phyloP scores from a whole-genome alignment of 805 yeast genomes.

The Ogataea saltuana region DNA sequence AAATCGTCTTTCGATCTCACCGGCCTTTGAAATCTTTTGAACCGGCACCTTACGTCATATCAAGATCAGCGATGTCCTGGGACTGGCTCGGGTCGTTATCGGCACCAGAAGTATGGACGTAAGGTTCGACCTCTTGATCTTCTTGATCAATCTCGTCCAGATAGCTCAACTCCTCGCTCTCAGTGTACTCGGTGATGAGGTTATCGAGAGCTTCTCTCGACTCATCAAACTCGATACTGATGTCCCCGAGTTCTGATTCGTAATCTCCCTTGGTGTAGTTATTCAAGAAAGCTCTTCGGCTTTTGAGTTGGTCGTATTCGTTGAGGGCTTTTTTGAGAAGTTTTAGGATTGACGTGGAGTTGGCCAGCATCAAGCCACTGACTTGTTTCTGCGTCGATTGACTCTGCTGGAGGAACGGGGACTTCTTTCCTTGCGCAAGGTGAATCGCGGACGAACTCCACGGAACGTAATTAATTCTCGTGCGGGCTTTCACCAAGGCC shows the following conservation, averaged over 20 bases:
- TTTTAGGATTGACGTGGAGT: constrained; percentile 72
- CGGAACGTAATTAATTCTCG: constrained; percentile 74
- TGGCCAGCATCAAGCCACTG: constrained; percentile 82
- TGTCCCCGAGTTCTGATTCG: constrained; percentile 44
- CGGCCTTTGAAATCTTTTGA: too few relatives aligned
- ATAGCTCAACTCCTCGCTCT: constrained; percentile 43
- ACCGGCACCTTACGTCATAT: constrained; percentile 6
- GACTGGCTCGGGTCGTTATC: background rate
- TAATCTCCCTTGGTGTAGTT: constrained; percentile 60
- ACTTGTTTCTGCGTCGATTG: constrained; percentile 46
- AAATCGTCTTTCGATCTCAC: too few relatives aligned
- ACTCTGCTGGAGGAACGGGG: constrained; percentile 49
- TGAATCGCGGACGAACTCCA: constrained; percentile 83
- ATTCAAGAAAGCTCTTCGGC: constrained; percentile 80
- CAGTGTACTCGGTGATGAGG: constrained; percentile 48
- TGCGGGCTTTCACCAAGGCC: constrained; percentile 62
- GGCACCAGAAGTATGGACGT: background rate
- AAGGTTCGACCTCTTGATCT: constrained; percentile 17
- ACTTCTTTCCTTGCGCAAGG: constrained; percentile 70
- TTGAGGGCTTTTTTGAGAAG: constrained; percentile 65
- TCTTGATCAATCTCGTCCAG: constrained; percentile 48
- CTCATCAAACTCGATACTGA: constrained; percentile 47
- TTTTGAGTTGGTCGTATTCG: constrained; percentile 79
- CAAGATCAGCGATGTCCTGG: constrained; percentile 5
- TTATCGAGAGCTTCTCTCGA: constrained; percentile 48